Base-by-base conservation (phyloP, 306 rosid species). In the Inga laurina region DNA sequence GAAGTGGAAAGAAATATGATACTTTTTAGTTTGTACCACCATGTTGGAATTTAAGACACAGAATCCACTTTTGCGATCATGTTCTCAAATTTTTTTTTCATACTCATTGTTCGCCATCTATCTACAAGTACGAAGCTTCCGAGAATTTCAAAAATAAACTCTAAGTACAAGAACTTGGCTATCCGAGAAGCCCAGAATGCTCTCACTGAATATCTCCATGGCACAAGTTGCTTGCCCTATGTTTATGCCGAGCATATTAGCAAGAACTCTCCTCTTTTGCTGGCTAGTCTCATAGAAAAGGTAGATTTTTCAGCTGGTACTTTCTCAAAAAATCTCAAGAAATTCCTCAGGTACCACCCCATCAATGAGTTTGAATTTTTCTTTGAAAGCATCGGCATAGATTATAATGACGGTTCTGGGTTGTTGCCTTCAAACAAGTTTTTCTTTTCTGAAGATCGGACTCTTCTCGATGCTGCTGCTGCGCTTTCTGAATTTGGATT, bases 361-460 rank as follows among this genome's bases (percentile, higher is more conserved):
- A 86, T 93, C 45, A 93, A 94, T n/a, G 97, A 94, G 78, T 93
- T 91, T 64, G 94, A 94, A 81, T 90, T 94, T 78, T 94, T 94
- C 84, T 91, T 92, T 67, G 98, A 94, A 65, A 92, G 97, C 82
- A 94, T 94, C 19, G 97, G 98, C 48, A 83, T 94, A 10, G 82
- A 72, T 12, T 86, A 85, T 64, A 41, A 71, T 6, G 84, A 88
- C 3, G 79, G 91, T 78, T 48, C 56, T 37, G 32, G 72, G 34
- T 65, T 88, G 43, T 70, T 93, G 78, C 97, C 94, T 8, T 65
- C 77, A 5, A 79, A 89, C 34, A 94, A 91, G 85, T 93, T 91
- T 79, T 94, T 94, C 77, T 86, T 94, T 34, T 87, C 87, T 1
- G 97, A 94, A 37, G 98, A 91, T 82, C 84, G 54, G 27, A 64